Percentiles rank a stretch among this genome's conserved stretches.
Evolutionary conservation across 2,329 filamentous ascomycete species (phyloP).

Genomic region (Sclerotinia spermophila): DNA sequence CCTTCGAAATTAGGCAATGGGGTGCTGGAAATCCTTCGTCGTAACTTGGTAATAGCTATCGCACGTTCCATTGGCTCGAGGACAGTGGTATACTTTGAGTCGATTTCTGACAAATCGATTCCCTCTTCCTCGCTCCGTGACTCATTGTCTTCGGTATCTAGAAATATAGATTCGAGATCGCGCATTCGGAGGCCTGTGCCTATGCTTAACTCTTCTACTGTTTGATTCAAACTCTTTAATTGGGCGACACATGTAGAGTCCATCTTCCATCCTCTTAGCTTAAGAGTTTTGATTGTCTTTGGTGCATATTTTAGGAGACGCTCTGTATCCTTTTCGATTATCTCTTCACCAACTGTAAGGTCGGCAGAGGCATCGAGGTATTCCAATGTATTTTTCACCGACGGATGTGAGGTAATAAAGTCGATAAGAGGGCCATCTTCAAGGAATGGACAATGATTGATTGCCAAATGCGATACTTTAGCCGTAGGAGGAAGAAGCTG

Average conservation of each 20-base stretch:
- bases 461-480: slow-evolving; percentile 67
- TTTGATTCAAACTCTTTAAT: not conserved
- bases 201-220: slow-evolving; percentile 18
- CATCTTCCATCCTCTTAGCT: slow-evolving; percentile 15
- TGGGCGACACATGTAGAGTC: not conserved
- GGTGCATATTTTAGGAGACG: slow-evolving; percentile 4
- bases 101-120: slow-evolving; percentile 9
- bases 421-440: slow-evolving; percentile 62
- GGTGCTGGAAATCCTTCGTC: slow-evolving; percentile 19
- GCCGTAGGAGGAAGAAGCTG: slow-evolving; percentile 65
- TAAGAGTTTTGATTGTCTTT: slow-evolving; percentile 8
- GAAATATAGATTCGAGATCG: slow-evolving; percentile 25
- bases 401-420: slow-evolving; percentile 60
- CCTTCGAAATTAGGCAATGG: not conserved
- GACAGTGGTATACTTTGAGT: slow-evolving; percentile 15
- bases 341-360: not conserved
- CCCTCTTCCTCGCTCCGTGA: not conserved
- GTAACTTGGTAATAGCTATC: slow-evolving; percentile 25
- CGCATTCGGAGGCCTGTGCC: slow-evolving; percentile 20
- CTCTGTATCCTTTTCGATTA: slow-evolving; percentile 5
- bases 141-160: slow-evolving; percentile 9
- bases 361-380: not conserved
- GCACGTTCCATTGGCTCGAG: slow-evolving; percentile 24
- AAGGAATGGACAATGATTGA: slow-evolving; percentile 68
- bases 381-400: slow-evolving; percentile 12